Evolutionary conservation across 345 rosid genomes (phyloP), one percentile per base, ranked within the genome.

Genomic region (Gossypium sturtianum): DNA sequence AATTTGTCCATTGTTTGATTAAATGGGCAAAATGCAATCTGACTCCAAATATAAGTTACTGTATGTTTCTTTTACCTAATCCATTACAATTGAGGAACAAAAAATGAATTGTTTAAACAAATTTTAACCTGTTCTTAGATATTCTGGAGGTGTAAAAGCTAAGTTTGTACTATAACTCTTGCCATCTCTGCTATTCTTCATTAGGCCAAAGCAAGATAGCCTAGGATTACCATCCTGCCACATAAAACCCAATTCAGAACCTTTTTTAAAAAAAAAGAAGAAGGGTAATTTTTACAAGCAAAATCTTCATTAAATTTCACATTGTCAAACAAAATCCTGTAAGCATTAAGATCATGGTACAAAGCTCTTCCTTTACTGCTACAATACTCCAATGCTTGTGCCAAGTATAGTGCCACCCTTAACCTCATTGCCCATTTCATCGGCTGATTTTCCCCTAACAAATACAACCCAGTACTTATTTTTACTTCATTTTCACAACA

Each of bases 401-500:
- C 95, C 87, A 96, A 82, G 83, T 87, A 88, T 41, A 91, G 74
- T 20, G 98, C 97, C 79, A 93, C 99, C 78, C 99, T 88, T 80
- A 93, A 74, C 71, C 98, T 89, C 98, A 96, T 96, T 34, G 92
- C 87, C 99, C 97, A 96, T 87, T 91, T 91, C 99, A 93, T 96
- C 2, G 98, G 99, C 81, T 89, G 93, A 73, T 80, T 89, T 78
- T 96, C 99, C 99, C 99, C 98, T 93, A 78, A 15, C 11, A 48
- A 5, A 48, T 22, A 7, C 8, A 71, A 23, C 27, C 57, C 29
- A 17, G 4, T 43, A 25, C 41, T 34, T 34, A 34, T 34, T 34
- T 34, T 34, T 34, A 34, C 41, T 34, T 34, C 41, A 34, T 34
- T 34, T 34, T 5, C 41, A 34, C 41, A 34, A 34, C 1, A 1